Evolutionary conservation across 1,284 basidiomycete genomes (phyloP).

Genomic region (Papiliotrema fonsecae): DNA sequence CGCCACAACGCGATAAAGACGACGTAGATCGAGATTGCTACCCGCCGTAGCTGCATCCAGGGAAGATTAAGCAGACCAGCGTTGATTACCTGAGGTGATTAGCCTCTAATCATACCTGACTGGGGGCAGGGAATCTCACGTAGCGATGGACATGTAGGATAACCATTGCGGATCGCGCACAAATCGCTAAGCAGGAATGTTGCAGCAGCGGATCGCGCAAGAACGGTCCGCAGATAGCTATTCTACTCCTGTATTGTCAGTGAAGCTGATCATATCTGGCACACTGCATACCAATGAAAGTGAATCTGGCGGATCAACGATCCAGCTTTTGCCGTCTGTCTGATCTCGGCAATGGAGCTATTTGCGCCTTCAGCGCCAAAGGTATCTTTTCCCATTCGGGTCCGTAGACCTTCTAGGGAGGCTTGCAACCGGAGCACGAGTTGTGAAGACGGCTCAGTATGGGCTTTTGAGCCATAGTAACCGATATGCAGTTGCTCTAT

Average conservation of each 20-base stretch:
- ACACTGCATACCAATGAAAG: slow-evolving; percentile 13
- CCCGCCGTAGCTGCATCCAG: slow-evolving; percentile 22
- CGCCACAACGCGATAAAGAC: slow-evolving; percentile 15
- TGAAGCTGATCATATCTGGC: neutral
- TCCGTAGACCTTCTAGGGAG: slow-evolving; percentile 10
- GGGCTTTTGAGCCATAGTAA: neutral
- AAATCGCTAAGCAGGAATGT: slow-evolving; percentile 16
- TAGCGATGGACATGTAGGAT: neutral
- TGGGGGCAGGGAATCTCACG: slow-evolving; percentile 4
- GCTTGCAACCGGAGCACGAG: slow-evolving; percentile 12
- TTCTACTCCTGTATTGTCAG: slow-evolving; percentile 11
- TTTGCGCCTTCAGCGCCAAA: slow-evolving; percentile 8
- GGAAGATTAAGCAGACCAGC: slow-evolving; percentile 19
- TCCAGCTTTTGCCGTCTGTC: slow-evolving; percentile 9
- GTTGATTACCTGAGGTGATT: slow-evolving; percentile 11
- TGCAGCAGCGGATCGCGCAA: slow-evolving; percentile 10
- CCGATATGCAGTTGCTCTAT: slow-evolving; percentile 11
- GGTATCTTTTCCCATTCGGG: slow-evolving; percentile 11
- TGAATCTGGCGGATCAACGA: slow-evolving; percentile 19
- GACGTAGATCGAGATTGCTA: slow-evolving; percentile 14
- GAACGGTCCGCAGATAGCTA: slow-evolving; percentile 13
- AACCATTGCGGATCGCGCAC: neutral
- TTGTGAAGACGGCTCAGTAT: neutral
- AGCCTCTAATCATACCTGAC: slow-evolving; percentile 2
- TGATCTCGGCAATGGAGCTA: neutral